These are phyloP conservation scores for Corymbia calophylla DNA, from an alignment of 441 rosid genomes.

Conservation along the genomic window DNA sequence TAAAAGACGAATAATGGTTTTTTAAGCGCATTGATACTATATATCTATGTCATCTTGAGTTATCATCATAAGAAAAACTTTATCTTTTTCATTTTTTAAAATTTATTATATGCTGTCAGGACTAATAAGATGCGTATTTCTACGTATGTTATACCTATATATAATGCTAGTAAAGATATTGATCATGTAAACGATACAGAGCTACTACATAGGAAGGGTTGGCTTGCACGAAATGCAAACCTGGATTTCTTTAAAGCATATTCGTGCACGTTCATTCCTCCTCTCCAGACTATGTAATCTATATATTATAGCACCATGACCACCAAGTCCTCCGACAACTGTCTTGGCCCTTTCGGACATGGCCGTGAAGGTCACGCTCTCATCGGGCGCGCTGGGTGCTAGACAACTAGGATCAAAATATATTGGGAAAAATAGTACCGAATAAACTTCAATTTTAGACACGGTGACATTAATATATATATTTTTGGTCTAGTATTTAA, in stretches of 20 bases:
- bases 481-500: too few species aligned
- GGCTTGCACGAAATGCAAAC: neutral
- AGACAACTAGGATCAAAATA: neutral
- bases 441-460: too few species aligned
- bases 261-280: neutral
- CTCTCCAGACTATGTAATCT: neutral
- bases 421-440: neutral
- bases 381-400: neutral
- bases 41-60: neutral
- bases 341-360: neutral
- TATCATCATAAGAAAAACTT: neutral
- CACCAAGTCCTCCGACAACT: neutral
- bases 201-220: neutral
- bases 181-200: neutral
- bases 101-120: neutral
- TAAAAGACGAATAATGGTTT: neutral
- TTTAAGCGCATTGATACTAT: neutral
- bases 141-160: neutral
- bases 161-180: neutral
- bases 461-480: rapidly evolving
- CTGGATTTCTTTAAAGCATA: neutral
- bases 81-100: neutral
- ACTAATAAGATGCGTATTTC: neutral
- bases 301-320: neutral
- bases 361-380: neutral